A percentile compares a stretch with the other conserved stretches of the same genome.
These are phyloP conservation scores for Scheffersomyces cryptocercus DNA, from an alignment of 1,139 yeast species.

Conservation along the genomic window DNA sequence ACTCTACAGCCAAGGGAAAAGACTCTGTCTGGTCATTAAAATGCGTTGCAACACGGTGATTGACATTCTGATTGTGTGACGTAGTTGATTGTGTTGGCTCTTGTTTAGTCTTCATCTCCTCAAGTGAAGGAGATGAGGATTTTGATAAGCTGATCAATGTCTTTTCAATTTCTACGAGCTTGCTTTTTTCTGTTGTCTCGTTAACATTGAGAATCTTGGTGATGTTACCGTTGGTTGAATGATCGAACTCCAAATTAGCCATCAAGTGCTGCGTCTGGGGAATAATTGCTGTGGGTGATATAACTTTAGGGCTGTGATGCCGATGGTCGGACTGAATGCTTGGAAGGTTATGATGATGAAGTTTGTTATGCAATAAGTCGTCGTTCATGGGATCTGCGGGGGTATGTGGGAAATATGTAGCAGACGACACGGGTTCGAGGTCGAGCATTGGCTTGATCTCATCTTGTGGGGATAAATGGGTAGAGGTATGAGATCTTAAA, in stretches of 20 bases:
- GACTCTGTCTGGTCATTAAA: conserved; percentile 17
- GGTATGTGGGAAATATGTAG: conserved; percentile 67
- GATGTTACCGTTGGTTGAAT: conserved; percentile 29
- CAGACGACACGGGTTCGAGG: conserved; percentile 60
- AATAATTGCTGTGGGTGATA: not conserved
- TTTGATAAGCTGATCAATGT: conserved; percentile 1
- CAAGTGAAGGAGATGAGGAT: conserved; percentile 6
- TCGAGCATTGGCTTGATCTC: conserved; percentile 1
- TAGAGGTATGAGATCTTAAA: not conserved
- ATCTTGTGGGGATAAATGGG: not conserved
- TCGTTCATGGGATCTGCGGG: conserved; percentile 23
- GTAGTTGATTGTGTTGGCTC: not conserved
- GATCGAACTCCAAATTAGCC: conserved; percentile 42
- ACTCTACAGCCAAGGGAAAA: conserved; percentile 75
- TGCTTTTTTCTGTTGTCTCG: not conserved
- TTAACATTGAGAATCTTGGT: conserved; percentile 21
- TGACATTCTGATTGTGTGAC: too few relatives aligned
- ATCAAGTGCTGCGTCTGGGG: conserved; percentile 33
- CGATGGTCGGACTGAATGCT: not conserved
- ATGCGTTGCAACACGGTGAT: not conserved
- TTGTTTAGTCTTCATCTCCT: conserved; percentile 2
- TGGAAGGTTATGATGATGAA: not conserved
- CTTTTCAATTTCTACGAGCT: conserved; percentile 3
- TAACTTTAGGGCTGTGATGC: not conserved
- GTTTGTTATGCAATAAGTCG: not conserved